Evolutionary conservation across 768 basidiomycete species (phyloP).

Genomic region (Rhodotorula kratochvilovae): DNA sequence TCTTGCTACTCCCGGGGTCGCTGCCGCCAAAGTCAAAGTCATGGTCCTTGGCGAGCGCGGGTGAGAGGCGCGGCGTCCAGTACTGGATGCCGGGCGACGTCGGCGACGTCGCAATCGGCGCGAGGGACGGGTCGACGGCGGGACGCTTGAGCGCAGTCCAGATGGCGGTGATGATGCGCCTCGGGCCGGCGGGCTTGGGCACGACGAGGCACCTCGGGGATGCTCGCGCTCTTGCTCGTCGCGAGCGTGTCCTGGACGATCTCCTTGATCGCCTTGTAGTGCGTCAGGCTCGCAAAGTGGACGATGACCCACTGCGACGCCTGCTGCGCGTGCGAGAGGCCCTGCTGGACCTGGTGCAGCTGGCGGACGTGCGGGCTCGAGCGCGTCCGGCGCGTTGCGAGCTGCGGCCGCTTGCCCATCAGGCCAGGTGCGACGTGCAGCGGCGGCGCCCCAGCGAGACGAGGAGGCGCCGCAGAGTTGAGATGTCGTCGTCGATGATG

Average conservation of each 20-base stretch:
- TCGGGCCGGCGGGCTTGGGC: constrained; percentile 93
- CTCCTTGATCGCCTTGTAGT: constrained; percentile 84
- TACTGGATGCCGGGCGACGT: constrained; percentile 63
- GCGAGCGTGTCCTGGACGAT: constrained; percentile 65
- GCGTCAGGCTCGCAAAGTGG: constrained; percentile 84
- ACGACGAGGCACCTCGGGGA: constrained; percentile 93
- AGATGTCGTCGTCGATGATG: constrained; percentile 88
- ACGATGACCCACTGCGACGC: constrained; percentile 57
- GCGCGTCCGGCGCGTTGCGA: constrained; percentile 48
- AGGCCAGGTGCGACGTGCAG: constrained; percentile 34
- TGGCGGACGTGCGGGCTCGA: constrained; percentile 77
- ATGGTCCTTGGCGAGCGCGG: constrained; percentile 45
- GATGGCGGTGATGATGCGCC: constrained; percentile 83
- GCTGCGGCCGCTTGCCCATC: constrained; percentile 40
- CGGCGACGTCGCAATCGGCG: constrained; percentile 91
- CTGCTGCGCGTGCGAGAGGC: neutral
- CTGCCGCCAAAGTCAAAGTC: constrained; percentile 37
- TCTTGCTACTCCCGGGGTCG: neutral
- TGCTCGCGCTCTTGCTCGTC: constrained; percentile 47
- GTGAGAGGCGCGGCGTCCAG: constrained; percentile 46
- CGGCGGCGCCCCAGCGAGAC: constrained; percentile 54
- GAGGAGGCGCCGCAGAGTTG: constrained; percentile 70
- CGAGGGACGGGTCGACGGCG: constrained; percentile 80
- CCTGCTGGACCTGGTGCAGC: constrained; percentile 23
- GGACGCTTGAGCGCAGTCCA: constrained; percentile 86